Base-by-base conservation (phyloP, 192 early-diverging fungal genomes). In the Rhizoclosmatium globosum region DNA sequence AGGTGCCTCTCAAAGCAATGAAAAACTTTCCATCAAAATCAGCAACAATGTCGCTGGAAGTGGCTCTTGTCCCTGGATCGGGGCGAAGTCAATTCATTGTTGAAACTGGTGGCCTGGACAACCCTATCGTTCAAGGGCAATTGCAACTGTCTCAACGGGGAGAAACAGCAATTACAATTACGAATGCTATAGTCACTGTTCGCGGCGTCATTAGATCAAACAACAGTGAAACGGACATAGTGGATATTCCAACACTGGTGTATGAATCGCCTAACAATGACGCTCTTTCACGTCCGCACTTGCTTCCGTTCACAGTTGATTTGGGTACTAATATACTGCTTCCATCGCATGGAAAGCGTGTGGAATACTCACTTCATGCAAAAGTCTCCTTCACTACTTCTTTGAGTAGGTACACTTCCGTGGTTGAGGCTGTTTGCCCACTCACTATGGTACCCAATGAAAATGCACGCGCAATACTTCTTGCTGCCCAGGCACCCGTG, bases 401-500 rank as follows among this genome's bases (percentile, higher is more conserved):
- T 3, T 13, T 11, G 60, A 11, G 19, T 7, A n/a, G n/a, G 13
- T 15, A 47, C 45, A 43, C 19, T 2, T 31, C 31, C 31, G 31
- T 31, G 31, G 31, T 31, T 31, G 31, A 31, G 31, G 31, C 59
- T 9, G 15, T 19, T n/a, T 3, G 60, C 73, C 45, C 15, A n/a
- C 60, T 74, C 15, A 38, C 44, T 64, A 38, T 74, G 23, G 21
- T 74, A 13, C 31, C 73, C 42, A 19, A 43, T 50, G 57, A 57
- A 11, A 9, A 57, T 11, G 2, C 62, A 59, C 73, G 73, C 45
- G 73, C 73, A 13, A 59, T 74, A 38, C 4, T 74, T 9, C 60
- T 74, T 11, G 73, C 73, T 6, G 19, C 70, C 17, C 70, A 71
- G 53, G 23, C 70, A 31, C 70, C 70, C 47, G n/a, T 71, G 15